Percentiles rank a stretch among this genome's conserved stretches.
Evolutionary conservation across 169 alveolate genomes (phyloP).

Genomic region (Amoebophrya sp.): DNA sequence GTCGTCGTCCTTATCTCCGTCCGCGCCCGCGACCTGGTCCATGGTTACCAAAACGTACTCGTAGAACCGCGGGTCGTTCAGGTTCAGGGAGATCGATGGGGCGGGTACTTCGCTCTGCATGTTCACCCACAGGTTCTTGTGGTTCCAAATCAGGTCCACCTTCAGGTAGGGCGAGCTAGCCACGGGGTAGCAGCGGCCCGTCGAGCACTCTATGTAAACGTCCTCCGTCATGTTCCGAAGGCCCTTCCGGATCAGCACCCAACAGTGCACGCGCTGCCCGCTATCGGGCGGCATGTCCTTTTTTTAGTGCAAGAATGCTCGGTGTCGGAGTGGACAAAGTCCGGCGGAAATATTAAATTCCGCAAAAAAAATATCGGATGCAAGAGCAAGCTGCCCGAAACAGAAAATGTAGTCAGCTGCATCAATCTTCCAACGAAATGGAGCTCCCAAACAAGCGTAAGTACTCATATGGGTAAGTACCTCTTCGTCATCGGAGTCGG

Average conservation of each 20-base stretch:
- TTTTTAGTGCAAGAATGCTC: neutral
- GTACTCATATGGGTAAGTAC: neutral
- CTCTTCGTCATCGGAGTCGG: neutral
- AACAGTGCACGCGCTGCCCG: slow-evolving; percentile 39
- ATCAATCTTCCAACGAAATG: neutral
- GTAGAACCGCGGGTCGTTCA: neutral
- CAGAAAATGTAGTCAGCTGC: neutral
- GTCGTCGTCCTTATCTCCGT: neutral
- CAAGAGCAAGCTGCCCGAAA: too few relatives aligned
- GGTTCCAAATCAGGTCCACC: slow-evolving; percentile 11
- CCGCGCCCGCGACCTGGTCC: neutral
- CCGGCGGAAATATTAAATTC: neutral
- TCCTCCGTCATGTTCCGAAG: slow-evolving; percentile 41
- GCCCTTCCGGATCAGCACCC: slow-evolving; percentile 59
- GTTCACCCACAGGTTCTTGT: slow-evolving; percentile 14
- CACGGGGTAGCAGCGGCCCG: slow-evolving; percentile 35
- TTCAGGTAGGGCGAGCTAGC: neutral
- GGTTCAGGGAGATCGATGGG: neutral
- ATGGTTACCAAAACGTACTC: neutral
- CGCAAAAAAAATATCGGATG: too few relatives aligned
- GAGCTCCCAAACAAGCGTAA: too few relatives aligned
- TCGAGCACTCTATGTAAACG: slow-evolving; percentile 55
- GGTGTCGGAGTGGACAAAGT: neutral
- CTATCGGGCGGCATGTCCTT: neutral
- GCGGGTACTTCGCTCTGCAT: slow-evolving; percentile 1